A percentile compares a stretch with the other conserved stretches of the same genome.
Conservation (phyloP, 208 protist species). For the Wallacemonas sp. region DNA sequence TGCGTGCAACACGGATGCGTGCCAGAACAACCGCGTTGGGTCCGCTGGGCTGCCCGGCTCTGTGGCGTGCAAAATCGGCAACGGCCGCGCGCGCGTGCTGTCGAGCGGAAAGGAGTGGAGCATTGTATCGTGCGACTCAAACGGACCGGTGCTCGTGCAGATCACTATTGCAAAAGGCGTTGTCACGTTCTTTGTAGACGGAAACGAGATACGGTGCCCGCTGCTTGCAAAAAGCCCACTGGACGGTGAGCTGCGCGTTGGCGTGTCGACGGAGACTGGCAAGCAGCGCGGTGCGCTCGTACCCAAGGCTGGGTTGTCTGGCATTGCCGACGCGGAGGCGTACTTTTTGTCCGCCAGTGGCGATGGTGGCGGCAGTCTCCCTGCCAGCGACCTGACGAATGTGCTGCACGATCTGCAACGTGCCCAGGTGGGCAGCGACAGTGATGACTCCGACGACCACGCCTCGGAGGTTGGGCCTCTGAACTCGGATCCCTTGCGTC, state of each 20-base stretch:
- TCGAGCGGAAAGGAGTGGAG: neutral
- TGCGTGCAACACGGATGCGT: neutral
- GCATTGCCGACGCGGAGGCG: neutral
- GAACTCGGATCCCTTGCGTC: neutral
- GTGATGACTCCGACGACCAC: neutral
- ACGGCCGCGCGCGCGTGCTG: neutral
- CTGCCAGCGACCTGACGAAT: neutral
- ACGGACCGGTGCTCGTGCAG: neutral
- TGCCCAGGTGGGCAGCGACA: neutral
- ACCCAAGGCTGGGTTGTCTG: neutral
- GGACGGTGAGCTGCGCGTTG: neutral
- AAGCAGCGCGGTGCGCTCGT: neutral
- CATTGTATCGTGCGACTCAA: neutral
- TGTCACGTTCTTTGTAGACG: neutral
- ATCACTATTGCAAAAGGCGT: neutral
- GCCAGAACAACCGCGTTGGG: constrained; percentile 1
- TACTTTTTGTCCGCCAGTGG: neutral
- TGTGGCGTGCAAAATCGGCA: neutral
- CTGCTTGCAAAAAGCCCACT: neutral
- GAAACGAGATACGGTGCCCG: neutral
- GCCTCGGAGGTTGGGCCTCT: neutral
- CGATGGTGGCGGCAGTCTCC: neutral
- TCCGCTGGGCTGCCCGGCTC: neutral
- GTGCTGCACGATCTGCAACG: neutral
- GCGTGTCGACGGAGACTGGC: neutral